A percentile compares a stretch with the other conserved stretches of the same genome.
Conservation (phyloP, 129 eudicot species). For the Escallonia rubra region DNA sequence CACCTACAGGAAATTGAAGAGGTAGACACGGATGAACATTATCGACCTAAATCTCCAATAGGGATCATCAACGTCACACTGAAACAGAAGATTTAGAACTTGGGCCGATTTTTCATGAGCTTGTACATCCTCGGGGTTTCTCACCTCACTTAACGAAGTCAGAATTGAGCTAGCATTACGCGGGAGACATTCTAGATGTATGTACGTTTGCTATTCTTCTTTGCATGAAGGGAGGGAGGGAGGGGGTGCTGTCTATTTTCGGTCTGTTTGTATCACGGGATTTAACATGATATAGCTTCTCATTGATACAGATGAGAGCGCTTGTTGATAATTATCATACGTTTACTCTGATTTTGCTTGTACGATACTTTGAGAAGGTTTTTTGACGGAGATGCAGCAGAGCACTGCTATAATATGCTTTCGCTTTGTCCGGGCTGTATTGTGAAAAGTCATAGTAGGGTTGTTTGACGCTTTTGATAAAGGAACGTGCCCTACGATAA, state of each 20-base stretch:
- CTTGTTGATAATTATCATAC: no score
- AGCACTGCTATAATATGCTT: not conserved
- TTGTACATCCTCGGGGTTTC: constrained; percentile 3
- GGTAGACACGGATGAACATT: constrained; percentile 83
- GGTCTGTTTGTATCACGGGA: not conserved
- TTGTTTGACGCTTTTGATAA: no score
- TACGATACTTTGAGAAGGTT: not conserved
- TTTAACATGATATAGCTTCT: not conserved
- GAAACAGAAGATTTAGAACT: constrained; percentile 44
- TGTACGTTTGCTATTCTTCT: not conserved
- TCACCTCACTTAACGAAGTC: not conserved
- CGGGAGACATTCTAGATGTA: not conserved
- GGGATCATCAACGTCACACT: constrained; percentile 68
- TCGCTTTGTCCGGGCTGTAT: no score
- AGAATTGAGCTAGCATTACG: no score
- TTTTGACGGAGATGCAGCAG: not conserved
- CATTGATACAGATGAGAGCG: no score
- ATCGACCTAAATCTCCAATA: constrained; percentile 76
- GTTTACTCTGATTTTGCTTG: no score
- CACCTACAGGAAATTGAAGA: constrained; percentile 75
- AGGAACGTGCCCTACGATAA: no score
- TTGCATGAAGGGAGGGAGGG: not conserved
- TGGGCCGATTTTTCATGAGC: not conserved
- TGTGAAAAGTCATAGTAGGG: no score
- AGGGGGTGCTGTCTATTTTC: not conserved